A percentile compares a stretch with the other conserved stretches of the same genome.
Evolutionary conservation across 441 rosid species (phyloP).

Genomic region (Capsella rubella): DNA sequence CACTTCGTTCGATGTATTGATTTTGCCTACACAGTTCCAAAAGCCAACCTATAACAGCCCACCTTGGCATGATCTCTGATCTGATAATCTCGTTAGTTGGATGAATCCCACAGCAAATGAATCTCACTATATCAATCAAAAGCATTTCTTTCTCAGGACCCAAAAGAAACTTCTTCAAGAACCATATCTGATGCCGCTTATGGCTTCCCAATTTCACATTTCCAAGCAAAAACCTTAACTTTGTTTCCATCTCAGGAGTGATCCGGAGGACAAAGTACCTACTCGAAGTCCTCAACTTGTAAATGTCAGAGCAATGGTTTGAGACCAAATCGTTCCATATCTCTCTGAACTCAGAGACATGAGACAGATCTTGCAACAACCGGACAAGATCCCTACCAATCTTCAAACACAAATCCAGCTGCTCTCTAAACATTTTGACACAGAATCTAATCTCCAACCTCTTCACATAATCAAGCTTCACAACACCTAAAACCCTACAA

Average conservation of each 20-base stretch:
- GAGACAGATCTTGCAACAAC: conserved; percentile 77
- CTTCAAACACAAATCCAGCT: conserved; percentile 63
- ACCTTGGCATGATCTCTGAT: conserved; percentile 78
- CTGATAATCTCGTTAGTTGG: conserved; percentile 69
- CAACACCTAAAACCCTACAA: conserved; percentile 52
- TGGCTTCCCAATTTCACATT: conserved; percentile 84
- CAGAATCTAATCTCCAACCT: conserved; percentile 72
- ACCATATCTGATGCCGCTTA: conserved; percentile 79
- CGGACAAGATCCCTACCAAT: conserved; percentile 82
- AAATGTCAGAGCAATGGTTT: conserved; percentile 48
- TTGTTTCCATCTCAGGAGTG: conserved; percentile 76
- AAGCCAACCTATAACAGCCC: conserved; percentile 94
- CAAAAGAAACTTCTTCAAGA: conserved; percentile 64
- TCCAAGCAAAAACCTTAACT: conserved; percentile 73
- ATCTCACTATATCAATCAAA: conserved; percentile 77
- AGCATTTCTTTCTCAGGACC: conserved; percentile 66
- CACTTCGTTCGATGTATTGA: conserved; percentile 60
- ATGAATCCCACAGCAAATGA: conserved; percentile 80
- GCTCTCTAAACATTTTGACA: conserved; percentile 81
- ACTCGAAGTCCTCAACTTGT: conserved; percentile 66
- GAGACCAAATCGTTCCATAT: conserved; percentile 69
- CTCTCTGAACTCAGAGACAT: conserved; percentile 67
- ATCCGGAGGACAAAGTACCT: conserved; percentile 69
- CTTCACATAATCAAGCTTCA: conserved; percentile 57
- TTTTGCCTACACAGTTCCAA: conserved; percentile 62